Evolutionary conservation across 2,329 filamentous ascomycete genomes (phyloP).

Genomic region (Penicillium sp.): DNA sequence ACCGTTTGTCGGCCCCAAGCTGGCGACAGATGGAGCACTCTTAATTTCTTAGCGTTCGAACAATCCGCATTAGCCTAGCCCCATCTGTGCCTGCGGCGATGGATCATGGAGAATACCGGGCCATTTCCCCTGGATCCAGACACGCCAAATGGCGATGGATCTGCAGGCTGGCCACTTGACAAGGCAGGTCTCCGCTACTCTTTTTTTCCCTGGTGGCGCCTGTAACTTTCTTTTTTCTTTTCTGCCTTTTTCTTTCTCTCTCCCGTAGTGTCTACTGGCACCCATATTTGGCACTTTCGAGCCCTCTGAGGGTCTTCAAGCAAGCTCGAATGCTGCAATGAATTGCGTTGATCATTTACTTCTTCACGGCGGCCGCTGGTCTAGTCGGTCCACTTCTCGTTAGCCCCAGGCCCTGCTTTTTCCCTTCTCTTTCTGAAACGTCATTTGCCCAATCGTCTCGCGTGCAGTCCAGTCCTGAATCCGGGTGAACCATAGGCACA

Average conservation of each 20-base stretch:
- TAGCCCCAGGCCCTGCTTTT: constrained; percentile 11
- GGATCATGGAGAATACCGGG: constrained; percentile 28
- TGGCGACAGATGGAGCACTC: constrained; percentile 16
- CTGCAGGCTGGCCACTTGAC: constrained; percentile 20
- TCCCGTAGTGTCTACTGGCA: constrained; percentile 4
- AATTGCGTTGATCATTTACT: constrained; percentile 9
- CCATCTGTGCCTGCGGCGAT: constrained; percentile 16
- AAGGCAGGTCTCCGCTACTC: constrained; percentile 14
- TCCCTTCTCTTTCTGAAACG: neutral
- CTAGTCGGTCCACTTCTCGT: constrained; percentile 16
- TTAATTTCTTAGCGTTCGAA: constrained; percentile 28
- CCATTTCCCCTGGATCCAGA: constrained; percentile 27
- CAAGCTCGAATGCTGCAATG: constrained; percentile 21
- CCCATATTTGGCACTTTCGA: constrained; percentile 8
- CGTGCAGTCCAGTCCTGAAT: constrained; percentile 1
- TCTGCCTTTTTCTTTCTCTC: constrained; percentile 8
- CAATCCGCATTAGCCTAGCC: constrained; percentile 22
- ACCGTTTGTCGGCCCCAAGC: constrained; percentile 19
- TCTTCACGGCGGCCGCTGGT: constrained; percentile 20
- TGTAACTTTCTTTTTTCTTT: too few species aligned
- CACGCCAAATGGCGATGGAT: constrained; percentile 23
- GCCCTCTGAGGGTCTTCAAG: constrained; percentile 17
- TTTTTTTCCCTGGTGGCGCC: constrained; percentile 1
- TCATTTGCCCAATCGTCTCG: constrained; percentile 4
- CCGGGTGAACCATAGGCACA: constrained; percentile 4